A percentile compares a stretch with the other conserved stretches of the same genome.
These are phyloP conservation scores for Ogataea salicorniae DNA, from an alignment of 805 yeast species.

Conservation along the genomic window DNA sequence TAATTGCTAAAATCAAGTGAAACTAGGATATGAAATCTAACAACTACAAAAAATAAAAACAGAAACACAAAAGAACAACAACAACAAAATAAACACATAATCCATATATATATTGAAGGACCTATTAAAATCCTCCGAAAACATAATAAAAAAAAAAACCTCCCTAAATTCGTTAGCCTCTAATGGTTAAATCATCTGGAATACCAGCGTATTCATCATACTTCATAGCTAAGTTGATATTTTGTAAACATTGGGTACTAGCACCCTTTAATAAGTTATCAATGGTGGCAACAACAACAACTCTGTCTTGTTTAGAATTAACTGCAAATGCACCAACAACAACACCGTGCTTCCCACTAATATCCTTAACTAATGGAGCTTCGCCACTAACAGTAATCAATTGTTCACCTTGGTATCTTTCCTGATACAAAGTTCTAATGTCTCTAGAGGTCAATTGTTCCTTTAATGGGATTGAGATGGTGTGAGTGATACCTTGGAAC, in stretches of 20 bases:
- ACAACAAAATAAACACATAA: too few relatives aligned
- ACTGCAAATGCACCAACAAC: slow-evolving; percentile 96
- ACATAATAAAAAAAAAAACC: background rate
- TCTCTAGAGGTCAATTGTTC: slow-evolving; percentile 72
- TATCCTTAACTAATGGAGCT: slow-evolving; percentile 87
- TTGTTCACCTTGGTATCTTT: slow-evolving; percentile 81
- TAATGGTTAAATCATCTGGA: slow-evolving; percentile 60
- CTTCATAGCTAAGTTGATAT: slow-evolving; percentile 83
- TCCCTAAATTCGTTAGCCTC: slow-evolving; percentile 33
- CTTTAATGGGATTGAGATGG: slow-evolving; percentile 84
- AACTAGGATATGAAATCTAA: background rate
- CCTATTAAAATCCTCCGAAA: background rate
- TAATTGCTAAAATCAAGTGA: background rate
- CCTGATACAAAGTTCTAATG: slow-evolving; percentile 79
- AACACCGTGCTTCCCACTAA: slow-evolving; percentile 91
- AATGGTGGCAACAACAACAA: slow-evolving; percentile 90
- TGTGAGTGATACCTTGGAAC: slow-evolving; percentile 97
- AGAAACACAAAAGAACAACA: too few relatives aligned
- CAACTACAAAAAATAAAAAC: too few relatives aligned
- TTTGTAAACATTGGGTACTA: slow-evolving; percentile 96
- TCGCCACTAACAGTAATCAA: slow-evolving; percentile 84
- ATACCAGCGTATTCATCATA: slow-evolving; percentile 95
- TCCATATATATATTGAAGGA: background rate
- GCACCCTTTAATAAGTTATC: slow-evolving; percentile 97
- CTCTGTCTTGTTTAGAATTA: slow-evolving; percentile 80